Evolutionary conservation across 1,284 basidiomycete species (phyloP), one percentile per base, ranked within the genome.

Genomic region (Heterobasidion irregulare): DNA sequence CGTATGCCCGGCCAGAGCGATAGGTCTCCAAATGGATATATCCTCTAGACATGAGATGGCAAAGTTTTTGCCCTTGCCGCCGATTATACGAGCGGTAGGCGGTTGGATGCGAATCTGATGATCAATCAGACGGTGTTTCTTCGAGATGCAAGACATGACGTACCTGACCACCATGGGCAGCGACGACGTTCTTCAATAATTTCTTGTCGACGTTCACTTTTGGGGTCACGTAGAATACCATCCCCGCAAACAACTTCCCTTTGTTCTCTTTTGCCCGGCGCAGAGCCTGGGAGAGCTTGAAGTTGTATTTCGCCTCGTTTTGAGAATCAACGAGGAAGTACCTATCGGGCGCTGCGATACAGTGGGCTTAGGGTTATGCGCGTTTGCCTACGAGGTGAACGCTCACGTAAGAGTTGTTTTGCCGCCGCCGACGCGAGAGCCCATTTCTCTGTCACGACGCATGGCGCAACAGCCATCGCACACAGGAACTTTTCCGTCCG

Each of bases 401-500:
- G 76, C 86, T 58, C 59, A 91, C 91, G 77, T 45, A 92, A 69
- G 4, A 92, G 68, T 45, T 70, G 74, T 52, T 78, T 79, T 2
- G 75, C 74, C 32, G 73, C 73, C 2, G 79, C 77, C 26, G 80
- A 87, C 1, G 78, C 77, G 6, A 69, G 70, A 2, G 86, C 78
- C 92, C 92, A 94, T 43, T 79, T 72, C 57, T 78, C 75, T 2
- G 75, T 78, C 13, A 94, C 68, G 51, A 94, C 74, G 59, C 74
- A 75, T 0, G 85, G 84, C 0, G 76, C 80, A 2, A 68, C 68
- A 0, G 84, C 75, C 61, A 93, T 72, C 0, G 88, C 88, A 61
- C 80, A 83, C 2, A 94, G 74, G 64, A 94, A 88, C 64, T 94
- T 94, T 65, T 92, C 87, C 0, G 91, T 94, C 7, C 91, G 79